phyloP scores from a whole-genome alignment of 2,329 filamentous ascomycete genomes.

The Pseudovirgaria hyperparasitica region DNA sequence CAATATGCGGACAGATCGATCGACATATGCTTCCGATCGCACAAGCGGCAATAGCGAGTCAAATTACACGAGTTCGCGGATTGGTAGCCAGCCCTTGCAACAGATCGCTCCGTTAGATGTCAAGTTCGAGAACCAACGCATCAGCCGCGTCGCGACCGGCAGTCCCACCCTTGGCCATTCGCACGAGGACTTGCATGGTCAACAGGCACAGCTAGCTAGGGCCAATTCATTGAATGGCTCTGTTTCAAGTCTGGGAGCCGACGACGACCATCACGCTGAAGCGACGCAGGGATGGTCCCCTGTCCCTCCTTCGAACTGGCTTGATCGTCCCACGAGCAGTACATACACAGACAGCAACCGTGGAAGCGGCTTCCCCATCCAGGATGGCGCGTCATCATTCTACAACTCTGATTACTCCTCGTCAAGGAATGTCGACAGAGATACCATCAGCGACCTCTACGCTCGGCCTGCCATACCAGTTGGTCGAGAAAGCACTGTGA shows the following conservation, averaged over 20 bases:
- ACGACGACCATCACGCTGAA: constrained; percentile 17
- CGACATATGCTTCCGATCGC: constrained; percentile 24
- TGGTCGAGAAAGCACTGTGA: constrained; percentile 45
- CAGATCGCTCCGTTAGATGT: constrained; percentile 57
- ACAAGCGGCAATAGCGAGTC: constrained; percentile 26
- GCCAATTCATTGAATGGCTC: constrained; percentile 24
- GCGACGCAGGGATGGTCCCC: constrained; percentile 25
- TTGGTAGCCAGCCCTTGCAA: constrained; percentile 53
- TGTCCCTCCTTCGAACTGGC: constrained; percentile 12
- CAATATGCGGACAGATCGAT: constrained; percentile 45
- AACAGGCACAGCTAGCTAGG: constrained; percentile 22
- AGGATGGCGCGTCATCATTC: constrained; percentile 42
- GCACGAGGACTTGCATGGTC: constrained; percentile 24
- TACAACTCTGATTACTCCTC: constrained; percentile 18
- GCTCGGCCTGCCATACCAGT: constrained; percentile 46
- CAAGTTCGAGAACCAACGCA: constrained; percentile 43
- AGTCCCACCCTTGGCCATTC: constrained; percentile 58
- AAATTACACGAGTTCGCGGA: constrained; percentile 37
- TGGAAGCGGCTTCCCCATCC: constrained; percentile 34
- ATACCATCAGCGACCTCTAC: constrained; percentile 38
- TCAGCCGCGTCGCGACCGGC: constrained; percentile 55
- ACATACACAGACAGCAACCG: constrained; percentile 30
- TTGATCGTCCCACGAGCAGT: constrained; percentile 27
- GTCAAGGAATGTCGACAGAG: constrained; percentile 34
- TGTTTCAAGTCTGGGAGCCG: constrained; percentile 17